phyloP scores from a whole-genome alignment of 257 asterid genomes.

The Lycium barbarum region DNA sequence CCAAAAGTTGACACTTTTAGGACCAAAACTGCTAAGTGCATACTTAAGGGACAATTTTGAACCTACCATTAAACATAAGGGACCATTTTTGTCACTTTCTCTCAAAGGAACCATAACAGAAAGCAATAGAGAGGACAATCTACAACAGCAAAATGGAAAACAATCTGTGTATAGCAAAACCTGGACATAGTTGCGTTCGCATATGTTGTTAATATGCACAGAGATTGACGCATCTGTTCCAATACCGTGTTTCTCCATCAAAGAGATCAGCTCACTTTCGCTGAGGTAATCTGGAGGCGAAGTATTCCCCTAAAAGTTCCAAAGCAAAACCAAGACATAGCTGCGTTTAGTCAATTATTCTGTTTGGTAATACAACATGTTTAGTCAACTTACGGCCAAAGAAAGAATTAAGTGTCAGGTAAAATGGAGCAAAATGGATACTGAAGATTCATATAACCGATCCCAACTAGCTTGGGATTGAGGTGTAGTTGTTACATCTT shows the following conservation, averaged over 20 bases:
- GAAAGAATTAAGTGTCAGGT: not conserved
- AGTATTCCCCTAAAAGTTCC: conserved; percentile 70
- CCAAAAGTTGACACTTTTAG: too few species aligned
- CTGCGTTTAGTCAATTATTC: not conserved
- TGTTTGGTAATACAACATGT: not conserved
- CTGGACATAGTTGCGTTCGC: conserved; percentile 92
- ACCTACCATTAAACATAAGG: too few species aligned
- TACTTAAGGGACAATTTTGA: too few species aligned
- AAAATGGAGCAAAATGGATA: conserved; percentile 14
- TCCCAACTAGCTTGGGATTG: conserved; percentile 8
- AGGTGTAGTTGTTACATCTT: not conserved
- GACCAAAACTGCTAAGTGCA: too few species aligned
- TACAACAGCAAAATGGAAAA: conserved; percentile 13
- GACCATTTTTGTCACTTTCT: too few species aligned
- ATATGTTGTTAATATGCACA: conserved; percentile 89
- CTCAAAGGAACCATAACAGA: not conserved
- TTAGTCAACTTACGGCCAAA: not conserved
- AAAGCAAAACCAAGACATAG: conserved; percentile 17
- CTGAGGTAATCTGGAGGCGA: conserved; percentile 83
- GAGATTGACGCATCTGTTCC: conserved; percentile 98
- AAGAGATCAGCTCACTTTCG: conserved; percentile 92
- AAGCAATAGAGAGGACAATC: not conserved
- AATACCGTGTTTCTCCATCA: conserved; percentile 90
- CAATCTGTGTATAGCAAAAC: conserved; percentile 46
- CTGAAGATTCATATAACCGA: not conserved